Evolutionary conservation across 768 basidiomycete species (phyloP).

Genomic region (Termitomyces sp.): DNA sequence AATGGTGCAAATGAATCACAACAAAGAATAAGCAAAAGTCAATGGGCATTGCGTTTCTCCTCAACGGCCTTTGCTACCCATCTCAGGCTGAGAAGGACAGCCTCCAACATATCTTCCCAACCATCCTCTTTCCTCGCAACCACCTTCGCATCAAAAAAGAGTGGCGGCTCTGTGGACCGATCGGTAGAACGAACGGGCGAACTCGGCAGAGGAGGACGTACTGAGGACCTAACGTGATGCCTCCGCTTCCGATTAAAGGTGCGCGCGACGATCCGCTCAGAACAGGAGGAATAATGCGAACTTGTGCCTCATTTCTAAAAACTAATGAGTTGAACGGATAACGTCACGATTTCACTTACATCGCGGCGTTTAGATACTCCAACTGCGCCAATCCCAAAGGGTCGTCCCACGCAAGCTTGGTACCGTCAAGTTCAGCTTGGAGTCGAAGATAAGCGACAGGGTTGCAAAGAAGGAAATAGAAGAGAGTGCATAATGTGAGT

Average conservation of each 20-base stretch:
- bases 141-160: conserved; percentile 70
- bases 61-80: conserved; percentile 73
- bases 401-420: not conserved
- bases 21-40: conserved; percentile 1
- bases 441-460: conserved; percentile 14
- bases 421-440: conserved; percentile 10
- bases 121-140: conserved; percentile 74
- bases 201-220: conserved; percentile 21
- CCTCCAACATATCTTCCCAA: conserved; percentile 81
- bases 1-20: not conserved
- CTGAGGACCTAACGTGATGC: conserved; percentile 20
- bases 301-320: conserved; percentile 34
- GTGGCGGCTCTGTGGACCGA: conserved; percentile 43
- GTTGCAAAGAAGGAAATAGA: conserved; percentile 19
- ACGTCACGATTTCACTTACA: conserved; percentile 23
- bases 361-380: conserved; percentile 27
- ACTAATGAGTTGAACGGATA: not conserved
- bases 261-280: conserved; percentile 32
- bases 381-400: conserved; percentile 1
- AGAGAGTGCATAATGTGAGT: conserved; percentile 15
- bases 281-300: conserved; percentile 36
- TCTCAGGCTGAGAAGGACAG: conserved; percentile 47
- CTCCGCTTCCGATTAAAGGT: conserved; percentile 3
- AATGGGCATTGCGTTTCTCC: conserved; percentile 47
- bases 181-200: conserved; percentile 32